A percentile compares a stretch with the other conserved stretches of the same genome.
These are phyloP conservation scores for Suillus variegatus DNA, from an alignment of 768 basidiomycete genomes.

Conservation along the genomic window DNA sequence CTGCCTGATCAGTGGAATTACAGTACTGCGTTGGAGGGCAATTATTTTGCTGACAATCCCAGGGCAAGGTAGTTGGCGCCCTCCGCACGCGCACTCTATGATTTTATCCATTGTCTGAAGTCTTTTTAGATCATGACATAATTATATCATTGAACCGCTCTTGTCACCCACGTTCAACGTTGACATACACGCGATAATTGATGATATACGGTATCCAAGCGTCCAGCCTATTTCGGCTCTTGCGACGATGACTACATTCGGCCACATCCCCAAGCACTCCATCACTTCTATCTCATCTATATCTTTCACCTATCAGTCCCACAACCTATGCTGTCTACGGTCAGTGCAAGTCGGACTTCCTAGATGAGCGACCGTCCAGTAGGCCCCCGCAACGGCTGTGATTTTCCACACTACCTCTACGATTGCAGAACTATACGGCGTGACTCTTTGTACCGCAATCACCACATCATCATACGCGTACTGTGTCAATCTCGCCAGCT, in stretches of 20 bases:
- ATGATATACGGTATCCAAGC: background rate
- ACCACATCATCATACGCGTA: conserved; percentile 25
- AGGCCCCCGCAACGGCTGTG: background rate
- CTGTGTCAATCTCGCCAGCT: conserved; percentile 67
- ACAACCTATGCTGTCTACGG: background rate
- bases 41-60: conserved; percentile 70
- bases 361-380: background rate
- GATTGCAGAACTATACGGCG: background rate
- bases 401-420: background rate
- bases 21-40: conserved; percentile 52
- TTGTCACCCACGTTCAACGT: background rate
- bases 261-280: conserved; percentile 5
- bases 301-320: background rate
- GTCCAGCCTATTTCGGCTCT: background rate
- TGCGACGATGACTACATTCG: conserved; percentile 13
- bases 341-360: background rate
- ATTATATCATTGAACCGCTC: background rate
- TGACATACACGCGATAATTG: background rate
- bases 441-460: conserved; percentile 5
- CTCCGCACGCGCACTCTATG: background rate
- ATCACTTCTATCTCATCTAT: conserved; percentile 4
- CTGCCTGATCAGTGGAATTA: conserved; percentile 43
- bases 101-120: background rate
- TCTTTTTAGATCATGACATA: background rate
- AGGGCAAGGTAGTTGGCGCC: conserved; percentile 16